Evolutionary conservation across 345 rosid genomes (phyloP).

Genomic region (Rhizophora mangle): DNA sequence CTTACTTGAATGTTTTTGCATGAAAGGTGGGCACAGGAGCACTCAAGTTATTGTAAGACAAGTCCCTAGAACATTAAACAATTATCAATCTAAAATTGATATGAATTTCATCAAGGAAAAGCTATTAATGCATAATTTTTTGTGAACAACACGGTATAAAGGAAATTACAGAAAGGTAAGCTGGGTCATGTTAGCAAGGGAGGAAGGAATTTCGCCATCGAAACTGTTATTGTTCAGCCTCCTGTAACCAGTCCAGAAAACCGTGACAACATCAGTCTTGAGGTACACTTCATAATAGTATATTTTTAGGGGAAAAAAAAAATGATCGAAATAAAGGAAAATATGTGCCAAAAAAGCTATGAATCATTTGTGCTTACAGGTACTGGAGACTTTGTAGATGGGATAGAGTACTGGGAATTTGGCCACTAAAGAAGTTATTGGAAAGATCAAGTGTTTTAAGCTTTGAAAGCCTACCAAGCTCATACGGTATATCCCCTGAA

Average conservation of each 20-base stretch:
- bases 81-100: neutral
- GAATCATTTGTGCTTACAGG: constrained; percentile 47
- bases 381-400: constrained; percentile 55
- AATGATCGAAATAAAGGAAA: neutral
- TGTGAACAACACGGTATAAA: neutral
- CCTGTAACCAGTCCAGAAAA: constrained; percentile 43
- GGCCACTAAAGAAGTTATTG: constrained; percentile 57
- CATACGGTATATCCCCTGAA: constrained; percentile 67
- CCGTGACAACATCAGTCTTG: neutral
- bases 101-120: neutral
- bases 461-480: constrained; percentile 67
- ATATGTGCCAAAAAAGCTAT: neutral
- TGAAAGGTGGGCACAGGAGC: constrained; percentile 36
- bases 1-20: constrained; percentile 49
- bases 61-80: constrained; percentile 30
- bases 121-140: neutral
- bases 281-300: neutral
- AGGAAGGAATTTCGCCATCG: constrained; percentile 61
- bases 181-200: constrained; percentile 70
- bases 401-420: constrained; percentile 61
- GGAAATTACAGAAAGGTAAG: constrained; percentile 74
- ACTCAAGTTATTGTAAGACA: constrained; percentile 41
- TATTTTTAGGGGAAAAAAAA: neutral
- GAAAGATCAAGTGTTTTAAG: constrained; percentile 88
- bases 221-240: constrained; percentile 76